Percentiles rank a stretch among this genome's conserved stretches.
Conservation (phyloP, 495 filamentous ascomycete genomes). For the Thermothielavioides terrestris region DNA sequence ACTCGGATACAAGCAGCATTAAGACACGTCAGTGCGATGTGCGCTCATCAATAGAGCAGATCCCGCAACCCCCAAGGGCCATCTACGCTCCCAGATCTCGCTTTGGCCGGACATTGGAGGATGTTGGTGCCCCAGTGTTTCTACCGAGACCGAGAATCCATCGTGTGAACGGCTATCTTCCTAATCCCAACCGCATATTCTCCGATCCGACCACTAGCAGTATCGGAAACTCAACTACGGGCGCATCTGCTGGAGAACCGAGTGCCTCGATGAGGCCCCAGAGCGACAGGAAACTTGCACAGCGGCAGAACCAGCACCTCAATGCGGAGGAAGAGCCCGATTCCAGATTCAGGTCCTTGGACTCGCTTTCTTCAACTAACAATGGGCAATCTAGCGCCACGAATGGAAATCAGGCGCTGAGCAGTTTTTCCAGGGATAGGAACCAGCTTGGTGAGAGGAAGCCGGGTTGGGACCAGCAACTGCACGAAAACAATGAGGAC, state of each 20-base stretch:
- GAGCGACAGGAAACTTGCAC: conserved; percentile 2
- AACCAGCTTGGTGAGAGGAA: no score
- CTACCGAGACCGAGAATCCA: conserved; percentile 20
- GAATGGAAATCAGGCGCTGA: neutral
- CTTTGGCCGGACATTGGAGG: conserved; percentile 16
- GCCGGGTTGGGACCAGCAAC: neutral
- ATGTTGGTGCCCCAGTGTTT: conserved; percentile 18
- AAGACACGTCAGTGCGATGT: neutral
- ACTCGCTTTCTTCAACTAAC: conserved; percentile 6
- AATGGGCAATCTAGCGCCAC: neutral
- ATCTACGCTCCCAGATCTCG: neutral
- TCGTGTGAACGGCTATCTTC: conserved; percentile 22
- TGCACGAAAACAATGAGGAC: neutral
- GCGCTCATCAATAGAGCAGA: conserved; percentile 18
- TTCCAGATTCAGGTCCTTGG: conserved; percentile 4
- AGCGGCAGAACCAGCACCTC: conserved; percentile 6
- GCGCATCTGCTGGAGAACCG: conserved; percentile 15
- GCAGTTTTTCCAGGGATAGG: neutral
- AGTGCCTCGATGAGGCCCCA: conserved; percentile 18
- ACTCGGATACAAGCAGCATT: conserved; percentile 23
- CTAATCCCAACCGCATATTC: conserved; percentile 19
- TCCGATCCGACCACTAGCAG: conserved; percentile 5
- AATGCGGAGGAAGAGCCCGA: neutral
- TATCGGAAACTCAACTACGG: conserved; percentile 9
- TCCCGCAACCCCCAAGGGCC: conserved; percentile 19